A percentile compares a stretch with the other conserved stretches of the same genome.
Evolutionary conservation across 2,329 filamentous ascomycete species (phyloP).

Genomic region (Hymenoscyphus infarciens): DNA sequence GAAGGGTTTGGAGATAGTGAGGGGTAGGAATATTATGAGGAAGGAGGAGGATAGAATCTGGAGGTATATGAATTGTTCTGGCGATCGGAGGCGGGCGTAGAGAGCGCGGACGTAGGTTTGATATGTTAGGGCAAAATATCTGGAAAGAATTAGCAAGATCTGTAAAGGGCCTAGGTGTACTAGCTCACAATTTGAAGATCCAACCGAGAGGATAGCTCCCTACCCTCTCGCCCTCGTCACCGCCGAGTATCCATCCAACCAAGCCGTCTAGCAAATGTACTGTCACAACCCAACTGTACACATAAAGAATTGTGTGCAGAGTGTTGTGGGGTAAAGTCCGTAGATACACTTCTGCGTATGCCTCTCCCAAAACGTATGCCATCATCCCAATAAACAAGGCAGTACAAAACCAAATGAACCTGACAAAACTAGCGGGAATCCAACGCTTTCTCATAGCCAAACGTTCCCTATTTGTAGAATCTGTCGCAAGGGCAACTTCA

Average conservation of each 20-base stretch:
- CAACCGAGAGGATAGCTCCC: slow-evolving; percentile 68
- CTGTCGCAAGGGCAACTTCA: slow-evolving; percentile 31
- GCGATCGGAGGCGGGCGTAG: slow-evolving; percentile 64
- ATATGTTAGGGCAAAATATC: slow-evolving; percentile 65
- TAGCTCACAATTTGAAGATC: slow-evolving; percentile 66
- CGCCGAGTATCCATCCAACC: slow-evolving; percentile 64
- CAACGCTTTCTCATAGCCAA: slow-evolving; percentile 39
- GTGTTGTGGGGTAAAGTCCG: slow-evolving; percentile 63
- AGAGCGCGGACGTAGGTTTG: slow-evolving; percentile 68
- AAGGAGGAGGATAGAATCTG: slow-evolving; percentile 61
- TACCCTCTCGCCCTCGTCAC: slow-evolving; percentile 62
- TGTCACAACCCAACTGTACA: slow-evolving; percentile 67
- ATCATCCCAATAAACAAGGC: slow-evolving; percentile 60
- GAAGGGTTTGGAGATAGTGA: slow-evolving; percentile 58
- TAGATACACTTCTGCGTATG: slow-evolving; percentile 66
- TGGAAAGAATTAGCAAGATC: slow-evolving; percentile 12
- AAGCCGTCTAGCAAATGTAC: slow-evolving; percentile 62
- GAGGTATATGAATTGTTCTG: slow-evolving; percentile 61
- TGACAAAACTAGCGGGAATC: slow-evolving; percentile 64
- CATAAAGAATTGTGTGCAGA: slow-evolving; percentile 64
- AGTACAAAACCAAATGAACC: slow-evolving; percentile 67
- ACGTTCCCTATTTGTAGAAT: slow-evolving; percentile 18
- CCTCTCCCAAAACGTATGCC: slow-evolving; percentile 65
- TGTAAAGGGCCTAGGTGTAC: no score
- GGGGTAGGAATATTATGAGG: slow-evolving; percentile 59